phyloP scores from a whole-genome alignment of 192 early-diverging fungal genomes.

The Coemansia aciculifera region DNA sequence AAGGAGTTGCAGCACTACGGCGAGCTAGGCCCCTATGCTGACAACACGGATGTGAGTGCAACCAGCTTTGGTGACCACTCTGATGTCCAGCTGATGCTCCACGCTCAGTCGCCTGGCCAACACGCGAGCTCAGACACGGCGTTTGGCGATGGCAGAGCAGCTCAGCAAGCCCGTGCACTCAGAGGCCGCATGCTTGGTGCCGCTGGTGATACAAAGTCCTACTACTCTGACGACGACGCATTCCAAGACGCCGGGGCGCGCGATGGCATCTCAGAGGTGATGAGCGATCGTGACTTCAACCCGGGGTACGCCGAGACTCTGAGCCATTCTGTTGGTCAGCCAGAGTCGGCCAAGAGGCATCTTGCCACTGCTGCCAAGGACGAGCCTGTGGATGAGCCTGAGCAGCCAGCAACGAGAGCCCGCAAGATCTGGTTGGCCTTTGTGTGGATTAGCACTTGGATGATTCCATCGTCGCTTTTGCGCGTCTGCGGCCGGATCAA shows the following conservation, averaged over 20 bases:
- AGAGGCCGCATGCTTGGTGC: conserved; percentile 51
- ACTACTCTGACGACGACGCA: conserved; percentile 64
- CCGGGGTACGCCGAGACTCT: conserved; percentile 27
- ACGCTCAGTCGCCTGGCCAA: conserved; percentile 47
- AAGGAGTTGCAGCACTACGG: conserved; percentile 27
- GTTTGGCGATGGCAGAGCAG: conserved; percentile 19
- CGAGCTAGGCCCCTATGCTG: conserved; percentile 41
- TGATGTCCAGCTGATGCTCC: conserved; percentile 49
- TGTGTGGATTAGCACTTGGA: conserved; percentile 50
- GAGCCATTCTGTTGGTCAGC: conserved; percentile 13
- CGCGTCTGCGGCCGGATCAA: conserved; percentile 75
- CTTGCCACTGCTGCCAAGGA: conserved; percentile 34
- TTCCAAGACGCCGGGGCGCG: conserved; percentile 55
- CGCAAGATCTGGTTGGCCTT: conserved; percentile 53
- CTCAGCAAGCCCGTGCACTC: conserved; percentile 46
- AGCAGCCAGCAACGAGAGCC: conserved; percentile 56
- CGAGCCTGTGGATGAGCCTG: conserved; percentile 48
- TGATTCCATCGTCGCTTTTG: conserved; percentile 74
- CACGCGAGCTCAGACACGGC: conserved; percentile 40
- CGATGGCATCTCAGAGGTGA: conserved; percentile 43
- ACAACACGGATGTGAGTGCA: conserved; percentile 25
- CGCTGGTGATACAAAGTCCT: conserved; percentile 60
- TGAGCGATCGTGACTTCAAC: conserved; percentile 41
- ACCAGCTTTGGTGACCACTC: conserved; percentile 54
- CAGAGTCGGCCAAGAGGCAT: conserved; percentile 29